Percentiles rank a stretch among this genome's conserved stretches.
phyloP scores from a whole-genome alignment of 768 basidiomycete genomes.

The Sporobolomyces roseus region DNA sequence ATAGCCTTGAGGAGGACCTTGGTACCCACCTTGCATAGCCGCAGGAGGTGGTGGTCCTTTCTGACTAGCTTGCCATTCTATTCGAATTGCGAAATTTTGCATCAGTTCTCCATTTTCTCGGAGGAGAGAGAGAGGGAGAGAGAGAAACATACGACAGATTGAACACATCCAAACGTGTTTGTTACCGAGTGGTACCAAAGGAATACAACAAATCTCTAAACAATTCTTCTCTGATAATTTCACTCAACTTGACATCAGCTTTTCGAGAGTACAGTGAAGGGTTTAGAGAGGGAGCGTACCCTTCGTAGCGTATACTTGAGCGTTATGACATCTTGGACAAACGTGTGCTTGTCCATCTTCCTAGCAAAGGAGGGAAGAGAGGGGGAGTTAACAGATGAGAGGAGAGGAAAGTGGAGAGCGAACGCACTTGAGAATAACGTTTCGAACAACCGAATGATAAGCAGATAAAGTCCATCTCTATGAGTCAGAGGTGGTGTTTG shows the following conservation, averaged over 20 bases:
- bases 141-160: constrained; percentile 20
- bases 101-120: background rate
- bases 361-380: background rate
- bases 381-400: background rate
- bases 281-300: background rate
- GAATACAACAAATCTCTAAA: constrained; percentile 35
- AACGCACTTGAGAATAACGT: constrained; percentile 4
- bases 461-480: constrained; percentile 7
- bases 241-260: background rate
- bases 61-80: constrained; percentile 29
- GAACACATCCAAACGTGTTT: constrained; percentile 30
- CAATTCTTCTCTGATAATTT: constrained; percentile 7
- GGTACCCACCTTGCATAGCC: constrained; percentile 16
- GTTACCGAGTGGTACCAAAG: constrained; percentile 24
- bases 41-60: constrained; percentile 23
- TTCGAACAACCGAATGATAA: constrained; percentile 25
- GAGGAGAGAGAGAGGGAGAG: background rate
- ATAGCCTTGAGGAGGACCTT: constrained; percentile 1
- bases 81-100: no score
- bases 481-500: background rate
- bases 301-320: constrained; percentile 11
- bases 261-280: background rate
- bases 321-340: constrained; percentile 24
- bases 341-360: constrained; percentile 15
- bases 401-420: background rate